phyloP scores from a whole-genome alignment of 371 early-diverging fungal genomes.

The Choanephora cucurbitarum region DNA sequence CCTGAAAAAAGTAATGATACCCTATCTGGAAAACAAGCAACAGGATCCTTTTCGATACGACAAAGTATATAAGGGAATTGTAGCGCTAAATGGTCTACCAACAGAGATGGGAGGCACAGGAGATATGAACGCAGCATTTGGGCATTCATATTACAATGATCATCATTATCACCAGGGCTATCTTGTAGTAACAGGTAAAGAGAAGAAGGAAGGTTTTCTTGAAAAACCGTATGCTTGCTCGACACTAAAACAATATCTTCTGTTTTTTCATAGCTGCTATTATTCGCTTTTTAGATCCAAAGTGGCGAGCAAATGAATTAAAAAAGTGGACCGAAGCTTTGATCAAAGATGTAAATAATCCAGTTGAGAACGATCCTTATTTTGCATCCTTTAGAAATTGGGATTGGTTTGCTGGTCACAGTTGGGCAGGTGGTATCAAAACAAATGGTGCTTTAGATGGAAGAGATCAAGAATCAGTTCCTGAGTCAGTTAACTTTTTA shows the following conservation, averaged over 20 bases:
- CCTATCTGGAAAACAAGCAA: conserved; percentile 61
- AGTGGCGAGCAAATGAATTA: conserved; percentile 46
- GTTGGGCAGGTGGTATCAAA: conserved; percentile 78
- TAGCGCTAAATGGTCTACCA: conserved; percentile 53
- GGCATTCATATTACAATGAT: conserved; percentile 62
- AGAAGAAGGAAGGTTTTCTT: too few species aligned
- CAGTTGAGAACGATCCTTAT: conserved; percentile 48
- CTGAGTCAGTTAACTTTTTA: conserved; percentile 76
- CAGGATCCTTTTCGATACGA: conserved; percentile 67
- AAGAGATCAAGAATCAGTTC: conserved; percentile 76
- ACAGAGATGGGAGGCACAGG: conserved; percentile 44
- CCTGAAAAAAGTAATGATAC: conserved; percentile 50
- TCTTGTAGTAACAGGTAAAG: conserved; percentile 48
- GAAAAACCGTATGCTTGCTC: too few species aligned
- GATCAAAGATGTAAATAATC: conserved; percentile 72
- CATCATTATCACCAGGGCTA: conserved; percentile 88
- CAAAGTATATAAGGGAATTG: conserved; percentile 64
- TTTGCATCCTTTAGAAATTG: conserved; percentile 71
- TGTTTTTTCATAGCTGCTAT: conserved; percentile 59
- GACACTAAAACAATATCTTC: too few species aligned
- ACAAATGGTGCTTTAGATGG: conserved; percentile 66
- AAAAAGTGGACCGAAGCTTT: conserved; percentile 44
- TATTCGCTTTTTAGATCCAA: conserved; percentile 63
- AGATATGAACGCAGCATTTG: conserved; percentile 43
- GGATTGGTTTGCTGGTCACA: conserved; percentile 82